Evolutionary conservation across 1,139 yeast species (phyloP), one percentile per base, ranked within the genome.

Genomic region (Pneumocystis jirovecii): DNA sequence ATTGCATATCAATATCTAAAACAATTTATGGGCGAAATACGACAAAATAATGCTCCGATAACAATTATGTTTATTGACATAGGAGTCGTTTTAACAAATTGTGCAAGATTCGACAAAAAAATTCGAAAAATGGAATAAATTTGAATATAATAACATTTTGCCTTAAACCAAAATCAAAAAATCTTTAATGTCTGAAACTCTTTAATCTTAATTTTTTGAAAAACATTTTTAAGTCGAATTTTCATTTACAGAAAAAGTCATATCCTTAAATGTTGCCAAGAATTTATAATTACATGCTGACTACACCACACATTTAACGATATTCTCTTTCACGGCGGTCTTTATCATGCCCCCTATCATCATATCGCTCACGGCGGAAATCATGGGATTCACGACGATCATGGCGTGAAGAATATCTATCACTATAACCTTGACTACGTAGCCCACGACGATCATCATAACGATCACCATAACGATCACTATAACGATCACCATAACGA

Each of bases 331-430:
- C 57, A 3, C 57, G 57, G 31, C 57, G 57, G 21, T 50, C 57
- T 50, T 29, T 50, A 25, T 50, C 57, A 50, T 50, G 57, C 34
- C 57, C 57, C 25, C 57, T 50, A 50, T 50, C 57, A 25, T 50
- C 57, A 50, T 50, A 25, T 10, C 62, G 62, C 29, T 70, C 71
- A 42, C 71, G 69, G 45, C 71, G 70, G 10, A 71, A 72, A 3
- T 66, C 66, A 57, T 70, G 66, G 60, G 69, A 71, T 31, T 68
- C 73, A 50, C 34, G 34, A 50, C 57, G 57, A 50, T 50, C 57
- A 25, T 50, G 57, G 62, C 72, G 69, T 40, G 67, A 68, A 67
- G 63, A 68, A 66, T 61, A 65, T 37, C 66, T 65, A 65, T 66
- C 69, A 63, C 63, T 63, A 37, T 69, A 68, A 45, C 68, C 69